Evolutionary conservation across 345 rosid species (phyloP).

Genomic region (Euphorbia lathyris): DNA sequence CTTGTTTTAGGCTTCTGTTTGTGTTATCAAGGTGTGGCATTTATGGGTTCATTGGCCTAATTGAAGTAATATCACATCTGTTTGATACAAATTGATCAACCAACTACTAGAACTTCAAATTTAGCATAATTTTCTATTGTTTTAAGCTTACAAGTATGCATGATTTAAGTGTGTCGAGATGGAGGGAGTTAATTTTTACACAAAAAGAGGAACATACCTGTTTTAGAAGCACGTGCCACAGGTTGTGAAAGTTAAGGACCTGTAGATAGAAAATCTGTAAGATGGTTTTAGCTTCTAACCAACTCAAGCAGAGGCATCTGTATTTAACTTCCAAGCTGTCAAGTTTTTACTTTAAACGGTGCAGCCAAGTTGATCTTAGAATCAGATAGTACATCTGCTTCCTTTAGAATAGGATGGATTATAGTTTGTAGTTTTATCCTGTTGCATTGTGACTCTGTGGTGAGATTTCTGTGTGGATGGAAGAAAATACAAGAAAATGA

Average conservation of each 20-base stretch:
- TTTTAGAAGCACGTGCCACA: not conserved
- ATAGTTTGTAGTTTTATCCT: not conserved
- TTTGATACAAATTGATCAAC: not conserved
- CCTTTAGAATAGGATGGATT: not conserved
- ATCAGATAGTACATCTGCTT: not conserved
- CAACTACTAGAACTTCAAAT: not conserved
- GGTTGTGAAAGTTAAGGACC: not conserved
- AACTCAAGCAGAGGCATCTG: not conserved
- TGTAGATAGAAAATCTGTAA: not conserved
- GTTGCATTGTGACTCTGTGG: not conserved
- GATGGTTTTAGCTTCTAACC: not conserved
- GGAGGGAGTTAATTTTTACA: not conserved
- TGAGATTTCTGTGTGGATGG: not conserved
- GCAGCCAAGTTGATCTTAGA: not conserved
- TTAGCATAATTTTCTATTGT: not conserved
- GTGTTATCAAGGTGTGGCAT: slow-evolving; percentile 2
- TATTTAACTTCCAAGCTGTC: too few species aligned
- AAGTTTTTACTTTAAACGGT: not conserved
- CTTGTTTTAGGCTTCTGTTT: not conserved
- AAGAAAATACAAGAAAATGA: not conserved
- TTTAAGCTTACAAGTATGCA: not conserved
- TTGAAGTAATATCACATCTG: not conserved
- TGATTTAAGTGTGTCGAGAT: not conserved
- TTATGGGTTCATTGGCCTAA: not conserved
- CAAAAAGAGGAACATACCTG: too few species aligned